Base-by-base conservation (phyloP, 202 grass and related monocot species). In the Zoysia matrella region DNA sequence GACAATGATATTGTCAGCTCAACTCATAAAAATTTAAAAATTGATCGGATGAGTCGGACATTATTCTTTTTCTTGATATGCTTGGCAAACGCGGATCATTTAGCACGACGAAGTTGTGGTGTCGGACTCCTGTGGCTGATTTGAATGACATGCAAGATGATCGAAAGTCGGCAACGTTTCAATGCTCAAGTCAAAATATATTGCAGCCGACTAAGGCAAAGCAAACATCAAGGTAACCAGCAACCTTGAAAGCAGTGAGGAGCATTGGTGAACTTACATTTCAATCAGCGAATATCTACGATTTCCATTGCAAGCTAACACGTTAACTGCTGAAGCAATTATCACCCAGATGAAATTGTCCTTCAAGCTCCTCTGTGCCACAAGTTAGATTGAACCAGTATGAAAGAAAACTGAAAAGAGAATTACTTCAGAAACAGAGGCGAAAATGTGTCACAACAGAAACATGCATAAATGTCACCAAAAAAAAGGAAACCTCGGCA, bases 1-100 rank as follows among this genome's bases (percentile, higher is more conserved):
- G 68, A 49, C 16, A 78, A 78, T 65, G 49, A 30, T 11, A 78
- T 43, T 73, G 46, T 73, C 46, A 72, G 76, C 40, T 43, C 30
- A 79, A 78, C 41, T 72, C 11, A 65, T 55, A 49, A 15, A 65
- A 53, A 30, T 30, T 13, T 55, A 18, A 55, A 55, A 2, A 58
- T 6, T 3, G 54, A 47, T 45, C 22, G 41, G 72, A 73, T 3
- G 0, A 49, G 13, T 50, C 56, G 49, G 11, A 6, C 43, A 39
- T 15, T 80, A 40, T 53, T 54, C 12, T 40, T 65, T 85, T 66
- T 5, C 13, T 60, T 49, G 2, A 55, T 68, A 79, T 72, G 74
- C 49, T 71, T 48, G 16, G 8, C 7, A 78, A 71, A 71, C 74
- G 72, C 65, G 43, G 14, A 73, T 50, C 50, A 30, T 55, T 79